Evolutionary conservation across 352 stramenopile species (phyloP).

Genomic region (Pythium myriotylum): DNA sequence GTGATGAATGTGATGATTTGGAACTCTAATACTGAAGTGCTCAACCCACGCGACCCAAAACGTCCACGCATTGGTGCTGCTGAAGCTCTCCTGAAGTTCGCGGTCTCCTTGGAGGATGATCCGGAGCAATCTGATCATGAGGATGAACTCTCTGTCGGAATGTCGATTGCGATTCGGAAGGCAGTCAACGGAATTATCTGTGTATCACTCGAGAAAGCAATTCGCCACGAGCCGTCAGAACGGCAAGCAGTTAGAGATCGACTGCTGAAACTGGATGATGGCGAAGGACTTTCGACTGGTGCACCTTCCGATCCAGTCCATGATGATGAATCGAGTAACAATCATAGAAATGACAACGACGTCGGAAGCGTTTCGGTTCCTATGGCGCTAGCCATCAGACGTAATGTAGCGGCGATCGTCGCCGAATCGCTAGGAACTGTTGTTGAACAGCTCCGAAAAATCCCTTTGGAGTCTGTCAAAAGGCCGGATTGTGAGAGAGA

Average conservation of each 20-base stretch:
- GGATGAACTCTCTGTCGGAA: constrained; percentile 21
- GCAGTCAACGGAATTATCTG: constrained; percentile 24
- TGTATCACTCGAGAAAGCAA: constrained; percentile 21
- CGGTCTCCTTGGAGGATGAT: neutral
- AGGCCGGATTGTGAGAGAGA: too few species aligned
- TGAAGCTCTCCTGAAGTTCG: too few species aligned
- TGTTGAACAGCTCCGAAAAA: constrained; percentile 24
- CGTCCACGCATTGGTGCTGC: too few species aligned
- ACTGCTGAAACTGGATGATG: too few species aligned
- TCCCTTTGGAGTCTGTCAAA: too few species aligned
- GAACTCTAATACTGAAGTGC: too few species aligned
- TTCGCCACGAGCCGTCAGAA: too few species aligned
- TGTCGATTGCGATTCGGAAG: constrained; percentile 26
- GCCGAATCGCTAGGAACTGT: constrained; percentile 31
- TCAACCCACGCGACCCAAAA: too few species aligned
- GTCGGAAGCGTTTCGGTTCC: constrained; percentile 7
- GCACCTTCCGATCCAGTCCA: too few species aligned
- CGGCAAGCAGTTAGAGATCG: too few species aligned
- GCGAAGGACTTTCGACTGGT: too few species aligned
- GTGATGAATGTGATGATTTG: neutral
- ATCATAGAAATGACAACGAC: neutral
- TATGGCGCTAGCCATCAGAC: constrained; percentile 18
- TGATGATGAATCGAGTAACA: too few species aligned
- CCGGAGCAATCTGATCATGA: neutral
- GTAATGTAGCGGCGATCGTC: constrained; percentile 34